Base-by-base conservation (phyloP, 352 stramenopile genomes). In the Phytophthora podocarpi region DNA sequence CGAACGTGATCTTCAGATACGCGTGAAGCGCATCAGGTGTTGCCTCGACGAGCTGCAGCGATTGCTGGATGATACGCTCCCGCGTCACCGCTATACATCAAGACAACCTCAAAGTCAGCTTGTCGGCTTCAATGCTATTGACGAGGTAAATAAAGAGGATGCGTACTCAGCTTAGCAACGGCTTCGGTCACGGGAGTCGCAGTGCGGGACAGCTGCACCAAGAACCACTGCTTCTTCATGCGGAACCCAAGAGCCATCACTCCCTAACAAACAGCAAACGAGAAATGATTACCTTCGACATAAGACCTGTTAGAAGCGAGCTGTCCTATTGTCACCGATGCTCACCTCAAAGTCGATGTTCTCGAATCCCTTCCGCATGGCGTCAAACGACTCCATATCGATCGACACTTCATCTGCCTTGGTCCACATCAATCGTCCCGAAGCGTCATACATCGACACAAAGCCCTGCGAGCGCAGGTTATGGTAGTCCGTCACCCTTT, bases 141-240 rank as follows among this genome's bases (percentile, higher is more conserved):
- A 31, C 18, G 11, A 36, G 1, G 6, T 7, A 36, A 45, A 34
- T 1, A n/a, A 26, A 3, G 2, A 28, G 4, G 10, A 30, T 32
- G 12, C 74, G 36, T 76, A 91, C 82, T 72, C 34, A 92, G 70
- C 40, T 90, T 89, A 6, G 74, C 74, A 30, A 90, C 70, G 4
- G 77, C 79, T 56, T 91, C 83, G 2, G 74, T 82, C 46, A 80
- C 67, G 1, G 81, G 83, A 10, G 80, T 88, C 15, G 81, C 83
- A 41, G 91, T 82, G 8, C 75, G 77, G 6, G 82, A 75, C 32
- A 93, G 51, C 21, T 90, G 77, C 24, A 90, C 70, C 28, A 93
- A 74, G 68, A 93, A 93, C 83, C 83, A 93, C 63, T 90, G 82
- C 63, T 93, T 93, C 67, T 93, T 93, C 45, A 80, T 70, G 10